Evolutionary conservation across 441 rosid species (phyloP).

Genomic region (Syzygium syzygioides): DNA sequence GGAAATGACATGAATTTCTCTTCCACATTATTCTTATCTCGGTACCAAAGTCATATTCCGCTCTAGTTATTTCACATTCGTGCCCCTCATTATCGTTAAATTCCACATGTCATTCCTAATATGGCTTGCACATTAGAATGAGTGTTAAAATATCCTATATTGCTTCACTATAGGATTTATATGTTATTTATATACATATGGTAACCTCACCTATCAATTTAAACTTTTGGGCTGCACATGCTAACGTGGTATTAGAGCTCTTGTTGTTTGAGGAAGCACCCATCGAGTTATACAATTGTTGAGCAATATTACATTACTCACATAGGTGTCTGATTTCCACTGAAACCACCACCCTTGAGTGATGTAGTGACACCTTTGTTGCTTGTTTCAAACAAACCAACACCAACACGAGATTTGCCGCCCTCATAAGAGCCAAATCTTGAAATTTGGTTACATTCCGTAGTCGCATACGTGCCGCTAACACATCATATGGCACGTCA

Average conservation of each 20-base stretch:
- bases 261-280: neutral
- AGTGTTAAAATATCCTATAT: neutral
- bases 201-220: accelerated
- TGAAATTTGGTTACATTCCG: neutral
- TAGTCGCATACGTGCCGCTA: no score
- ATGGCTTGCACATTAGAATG: neutral
- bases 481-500: neutral
- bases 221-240: accelerated
- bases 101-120: neutral
- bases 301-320: neutral
- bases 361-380: neutral
- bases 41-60: neutral
- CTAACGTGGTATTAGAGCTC: neutral
- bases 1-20: neutral
- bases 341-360: neutral
- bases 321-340: neutral
- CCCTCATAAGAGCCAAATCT: neutral
- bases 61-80: neutral
- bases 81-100: neutral
- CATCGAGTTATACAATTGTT: neutral
- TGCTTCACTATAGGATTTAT: neutral
- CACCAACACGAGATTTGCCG: neutral
- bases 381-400: neutral
- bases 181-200: neutral
- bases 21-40: neutral